Evolutionary conservation across 306 rosid genomes (phyloP).

Genomic region (Biancaea sappan): DNA sequence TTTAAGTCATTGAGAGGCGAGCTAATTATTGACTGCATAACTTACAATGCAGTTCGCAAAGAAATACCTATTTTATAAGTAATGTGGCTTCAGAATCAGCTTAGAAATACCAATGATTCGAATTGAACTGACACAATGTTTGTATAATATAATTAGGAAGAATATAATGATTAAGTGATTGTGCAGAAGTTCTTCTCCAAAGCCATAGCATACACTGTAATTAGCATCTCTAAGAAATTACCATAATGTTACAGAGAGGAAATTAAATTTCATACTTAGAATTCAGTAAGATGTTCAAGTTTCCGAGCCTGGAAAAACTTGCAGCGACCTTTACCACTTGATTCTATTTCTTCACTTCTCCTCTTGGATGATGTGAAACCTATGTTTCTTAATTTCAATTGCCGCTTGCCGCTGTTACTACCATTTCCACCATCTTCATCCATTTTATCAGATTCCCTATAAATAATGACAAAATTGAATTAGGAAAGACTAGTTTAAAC

Average conservation of each 20-base stretch:
- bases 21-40: background rate
- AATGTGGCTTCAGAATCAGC: slow-evolving; percentile 7
- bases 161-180: slow-evolving; percentile 7
- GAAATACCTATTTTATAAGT: background rate
- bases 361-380: slow-evolving; percentile 76
- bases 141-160: background rate
- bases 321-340: slow-evolving; percentile 83
- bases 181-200: slow-evolving; percentile 20
- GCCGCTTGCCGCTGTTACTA: slow-evolving; percentile 58
- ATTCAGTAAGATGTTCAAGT: slow-evolving; percentile 68
- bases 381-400: slow-evolving; percentile 67
- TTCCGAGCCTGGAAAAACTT: slow-evolving; percentile 85
- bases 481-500: slow-evolving; percentile 22
- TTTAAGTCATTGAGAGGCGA: background rate
- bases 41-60: background rate
- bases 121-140: slow-evolving; percentile 2
- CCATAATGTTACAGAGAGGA: slow-evolving; percentile 2
- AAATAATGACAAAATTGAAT: slow-evolving; percentile 12
- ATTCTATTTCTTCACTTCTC: slow-evolving; percentile 88
- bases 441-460: slow-evolving; percentile 71
- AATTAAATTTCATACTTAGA: slow-evolving; percentile 38
- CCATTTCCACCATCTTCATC: slow-evolving; percentile 58
- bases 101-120: slow-evolving; percentile 15
- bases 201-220: background rate
- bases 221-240: slow-evolving; percentile 25